Evolutionary conservation across 306 rosid genomes (phyloP), one percentile per base, ranked within the genome.

Genomic region (Betula pendula): DNA sequence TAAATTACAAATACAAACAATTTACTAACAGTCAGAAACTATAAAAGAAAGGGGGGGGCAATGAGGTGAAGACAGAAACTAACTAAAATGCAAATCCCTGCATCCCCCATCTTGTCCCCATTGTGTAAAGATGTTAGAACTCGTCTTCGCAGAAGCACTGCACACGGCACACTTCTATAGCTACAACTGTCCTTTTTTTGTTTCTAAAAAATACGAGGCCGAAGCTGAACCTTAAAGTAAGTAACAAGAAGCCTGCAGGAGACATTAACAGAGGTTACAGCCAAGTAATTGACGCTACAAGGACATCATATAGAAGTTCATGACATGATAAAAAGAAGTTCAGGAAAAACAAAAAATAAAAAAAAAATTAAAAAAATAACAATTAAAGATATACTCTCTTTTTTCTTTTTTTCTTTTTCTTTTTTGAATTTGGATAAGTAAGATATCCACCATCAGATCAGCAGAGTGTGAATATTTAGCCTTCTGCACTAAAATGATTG

Each of bases 21-120:
- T 38, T 65, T 65, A 3, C 49, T 19, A 22, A 29, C 10, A 19
- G 70, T 66, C 16, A n/a, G 69, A 66, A 66, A 66, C 70, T 66
- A 66, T 44, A 27, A 52, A 49, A 55, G 15, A 22, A 4, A n/a
- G n/a, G 73, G 80, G 85, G 79, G 77, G n/a, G 65, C 51, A 48
- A 56, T 33, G 72, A 43, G 62, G 78, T 76, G 81, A 85, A 78
- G 65, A 88, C 87, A 86, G 86, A 88, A 74, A 77, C 85, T 0
- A 84, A 68, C 79, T 77, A 77, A 74, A 87, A 82, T 38, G 75
- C 76, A 81, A 79, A 73, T 66, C 59, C 77, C 93, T 80, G 85
- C 90, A 52, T 78, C 70, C 74, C 74, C 77, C 79, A 79, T 83
- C 83, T 76, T 70, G 8, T 80, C 76, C 89, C 80, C 83, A 22